A percentile compares a stretch with the other conserved stretches of the same genome.
phyloP scores from a whole-genome alignment of 2,329 filamentous ascomycete species.

The Penicillium crustosum region DNA sequence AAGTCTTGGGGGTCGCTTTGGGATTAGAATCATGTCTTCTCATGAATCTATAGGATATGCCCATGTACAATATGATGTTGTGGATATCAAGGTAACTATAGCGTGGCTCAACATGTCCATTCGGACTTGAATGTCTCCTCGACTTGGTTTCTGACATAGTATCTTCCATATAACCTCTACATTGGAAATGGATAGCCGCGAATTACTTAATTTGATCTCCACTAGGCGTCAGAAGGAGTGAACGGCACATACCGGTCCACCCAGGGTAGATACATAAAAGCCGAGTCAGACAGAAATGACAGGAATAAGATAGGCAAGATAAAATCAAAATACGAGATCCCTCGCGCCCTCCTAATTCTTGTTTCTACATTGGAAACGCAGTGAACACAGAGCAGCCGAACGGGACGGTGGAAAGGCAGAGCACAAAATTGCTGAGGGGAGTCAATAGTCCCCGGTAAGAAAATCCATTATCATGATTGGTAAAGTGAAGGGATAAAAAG shows the following conservation, averaged over 20 bases:
- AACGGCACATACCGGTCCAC: conserved; percentile 9
- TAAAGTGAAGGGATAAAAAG: not conserved
- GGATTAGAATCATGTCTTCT: not conserved
- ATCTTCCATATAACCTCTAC: not conserved
- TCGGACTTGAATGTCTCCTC: not conserved
- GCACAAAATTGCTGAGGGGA: conserved; percentile 3
- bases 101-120: not conserved
- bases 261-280: conserved; percentile 9
- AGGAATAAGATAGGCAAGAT: conserved; percentile 11
- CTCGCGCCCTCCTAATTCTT: conserved; percentile 27
- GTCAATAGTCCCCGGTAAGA: conserved; percentile 8
- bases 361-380: conserved; percentile 29
- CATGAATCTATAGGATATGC: not conserved
- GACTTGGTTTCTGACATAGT: not conserved
- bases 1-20: conserved; percentile 3
- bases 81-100: not conserved
- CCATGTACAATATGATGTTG: not conserved
- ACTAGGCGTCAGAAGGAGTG: conserved; percentile 13
- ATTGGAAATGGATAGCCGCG: not conserved
- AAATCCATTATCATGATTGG: conserved; percentile 4
- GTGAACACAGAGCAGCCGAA: conserved; percentile 17
- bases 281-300: conserved; percentile 7
- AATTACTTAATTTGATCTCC: conserved; percentile 8
- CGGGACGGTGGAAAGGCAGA: conserved; percentile 1
- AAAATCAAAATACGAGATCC: conserved; percentile 18